Percentiles rank a stretch among this genome's conserved stretches.
These are phyloP conservation scores for Cucumis sativus DNA, from an alignment of 306 rosid genomes.

Conservation along the genomic window Cucumber_9930_V3 NC_026656.2:10065001-10065500, in stretches of 20 bases:
- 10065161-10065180: conserved; percentile 64
- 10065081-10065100: no score
- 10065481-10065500: no score
- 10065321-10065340: conserved; percentile 77
- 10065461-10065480: no score
- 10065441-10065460: no score
- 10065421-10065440: no score
- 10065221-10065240: no score
- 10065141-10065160: conserved; percentile 59
- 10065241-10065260: no score
- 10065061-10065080: no score
- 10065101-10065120: background rate
- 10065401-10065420: background rate
- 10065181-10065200: conserved; percentile 44
- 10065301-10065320: conserved; percentile 74
- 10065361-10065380: conserved; percentile 14
- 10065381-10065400: background rate
- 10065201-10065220: background rate
- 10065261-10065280: no score
- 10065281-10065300: conserved; percentile 50
- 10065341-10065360: conserved; percentile 80
- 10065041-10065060: no score
- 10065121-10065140: conserved; percentile 28
- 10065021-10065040: conserved; percentile 49
- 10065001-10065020: conserved; percentile 92